Percentiles rank a stretch among this genome's conserved stretches.
Conservation (phyloP, 257 asterid species). For the Solanum dulcamara region DNA sequence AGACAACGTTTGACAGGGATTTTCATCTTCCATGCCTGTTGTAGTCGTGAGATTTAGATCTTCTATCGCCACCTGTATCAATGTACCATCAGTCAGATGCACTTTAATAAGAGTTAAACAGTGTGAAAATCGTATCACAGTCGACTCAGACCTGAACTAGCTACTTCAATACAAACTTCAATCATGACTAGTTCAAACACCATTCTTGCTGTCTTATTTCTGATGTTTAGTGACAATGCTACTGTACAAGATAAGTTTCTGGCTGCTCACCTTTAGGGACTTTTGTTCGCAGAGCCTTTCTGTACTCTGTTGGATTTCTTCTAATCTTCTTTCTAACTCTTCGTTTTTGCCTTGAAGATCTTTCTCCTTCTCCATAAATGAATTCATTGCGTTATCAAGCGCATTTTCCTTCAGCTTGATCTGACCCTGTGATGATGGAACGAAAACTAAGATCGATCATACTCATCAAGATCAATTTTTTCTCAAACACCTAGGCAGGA, state of each 20-base stretch:
- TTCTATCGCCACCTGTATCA: neutral
- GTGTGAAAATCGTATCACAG: neutral
- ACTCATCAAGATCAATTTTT: neutral
- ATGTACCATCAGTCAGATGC: neutral
- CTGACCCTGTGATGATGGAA: constrained; percentile 32
- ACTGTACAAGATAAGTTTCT: neutral
- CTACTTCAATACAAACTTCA: neutral
- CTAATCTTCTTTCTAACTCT: constrained; percentile 53
- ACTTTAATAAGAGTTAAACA: neutral
- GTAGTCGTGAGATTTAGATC: neutral
- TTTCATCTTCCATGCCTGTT: neutral
- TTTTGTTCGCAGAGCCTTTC: constrained; percentile 19
- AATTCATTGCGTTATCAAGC: constrained; percentile 41
- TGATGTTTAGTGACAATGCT: neutral
- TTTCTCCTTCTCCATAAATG: constrained; percentile 61
- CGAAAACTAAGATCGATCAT: neutral
- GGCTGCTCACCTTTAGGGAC: constrained; percentile 35
- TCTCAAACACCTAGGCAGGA: neutral
- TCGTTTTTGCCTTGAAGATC: constrained; percentile 53
- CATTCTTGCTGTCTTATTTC: neutral
- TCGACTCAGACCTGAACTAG: neutral
- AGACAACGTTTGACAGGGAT: neutral
- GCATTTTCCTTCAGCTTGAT: constrained; percentile 58
- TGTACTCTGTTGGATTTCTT: constrained; percentile 30
- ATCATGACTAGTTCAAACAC: neutral